Percentiles rank a stretch among this genome's conserved stretches.
Conservation (phyloP, 176 grass and related monocot genomes). For the Avena eriantha region DNA sequence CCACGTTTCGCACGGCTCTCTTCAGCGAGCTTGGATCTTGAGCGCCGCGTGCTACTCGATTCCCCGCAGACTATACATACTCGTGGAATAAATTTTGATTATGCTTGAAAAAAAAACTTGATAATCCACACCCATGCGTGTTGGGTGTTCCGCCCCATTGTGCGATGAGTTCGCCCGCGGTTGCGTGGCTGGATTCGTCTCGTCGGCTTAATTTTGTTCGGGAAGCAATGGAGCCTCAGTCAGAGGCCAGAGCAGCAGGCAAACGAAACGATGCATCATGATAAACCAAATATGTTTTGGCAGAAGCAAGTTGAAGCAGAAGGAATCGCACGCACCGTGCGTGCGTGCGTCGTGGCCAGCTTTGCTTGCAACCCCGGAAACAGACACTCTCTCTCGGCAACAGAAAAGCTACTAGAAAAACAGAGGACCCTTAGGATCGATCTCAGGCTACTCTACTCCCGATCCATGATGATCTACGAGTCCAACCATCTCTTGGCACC, state of each 20-base stretch:
- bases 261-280: not conserved
- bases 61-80: too few relatives aligned
- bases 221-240: too few relatives aligned
- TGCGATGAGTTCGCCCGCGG: too few relatives aligned
- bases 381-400: not conserved
- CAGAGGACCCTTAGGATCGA: not conserved
- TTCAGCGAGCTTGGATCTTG: conserved; percentile 15
- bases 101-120: too few relatives aligned
- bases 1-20: not conserved
- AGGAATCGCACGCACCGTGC: not conserved
- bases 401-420: not conserved
- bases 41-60: too few relatives aligned
- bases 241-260: not conserved
- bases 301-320: not conserved
- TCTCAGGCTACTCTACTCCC: not conserved
- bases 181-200: too few relatives aligned
- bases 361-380: not conserved
- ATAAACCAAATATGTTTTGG: not conserved
- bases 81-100: too few relatives aligned
- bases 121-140: too few relatives aligned
- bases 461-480: not conserved
- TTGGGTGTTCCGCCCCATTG: too few relatives aligned
- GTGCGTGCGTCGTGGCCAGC: not conserved
- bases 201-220: too few relatives aligned
- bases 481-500: not conserved